Conservation (phyloP, 352 stramenopile genomes). For the Thalassiosira mediterranea region DNA sequence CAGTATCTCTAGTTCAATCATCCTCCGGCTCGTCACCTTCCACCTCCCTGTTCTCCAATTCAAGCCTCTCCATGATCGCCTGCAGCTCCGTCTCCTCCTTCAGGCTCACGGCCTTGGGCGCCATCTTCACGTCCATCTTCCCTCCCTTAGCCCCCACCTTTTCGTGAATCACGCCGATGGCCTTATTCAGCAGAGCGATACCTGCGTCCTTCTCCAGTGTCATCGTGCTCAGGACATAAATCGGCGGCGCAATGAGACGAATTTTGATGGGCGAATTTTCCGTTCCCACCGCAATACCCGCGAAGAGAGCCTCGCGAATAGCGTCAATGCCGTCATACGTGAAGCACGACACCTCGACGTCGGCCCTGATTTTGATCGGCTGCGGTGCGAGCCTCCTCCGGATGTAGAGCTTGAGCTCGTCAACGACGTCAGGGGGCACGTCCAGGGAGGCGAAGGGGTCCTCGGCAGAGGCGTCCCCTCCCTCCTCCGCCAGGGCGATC, state of each 20-base stretch:
- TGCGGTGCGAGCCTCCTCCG: conserved; percentile 95
- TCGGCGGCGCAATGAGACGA: conserved; percentile 98
- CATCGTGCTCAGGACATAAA: conserved; percentile 99
- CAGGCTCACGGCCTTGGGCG: conserved; percentile 97
- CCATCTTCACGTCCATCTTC: conserved; percentile 97
- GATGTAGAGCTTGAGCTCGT: conserved; percentile 96
- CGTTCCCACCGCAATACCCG: conserved; percentile 83
- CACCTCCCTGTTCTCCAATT: conserved; percentile 98
- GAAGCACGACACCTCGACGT: conserved; percentile 99
- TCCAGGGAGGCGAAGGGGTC: conserved; percentile 93
- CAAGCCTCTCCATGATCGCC: conserved; percentile 98
- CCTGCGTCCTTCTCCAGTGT: conserved; percentile 97
- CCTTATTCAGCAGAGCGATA: conserved; percentile 94
- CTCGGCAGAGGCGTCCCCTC: conserved; percentile 58
- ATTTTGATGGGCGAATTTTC: conserved; percentile 96
- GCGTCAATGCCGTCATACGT: conserved; percentile 99
- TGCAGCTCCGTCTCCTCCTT: conserved; percentile 99
- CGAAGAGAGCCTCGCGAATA: conserved; percentile 94
- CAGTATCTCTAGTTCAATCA: too few relatives aligned
- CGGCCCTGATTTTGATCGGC: conserved; percentile 98
- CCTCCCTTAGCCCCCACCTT: conserved; percentile 95
- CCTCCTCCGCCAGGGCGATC: conserved; percentile 83
- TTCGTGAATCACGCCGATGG: conserved; percentile 93
- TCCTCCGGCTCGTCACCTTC: conserved; percentile 98
- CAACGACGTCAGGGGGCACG: conserved; percentile 86